Evolutionary conservation across 1,284 basidiomycete genomes (phyloP).

Genomic region (Volvariella volvacea): DNA sequence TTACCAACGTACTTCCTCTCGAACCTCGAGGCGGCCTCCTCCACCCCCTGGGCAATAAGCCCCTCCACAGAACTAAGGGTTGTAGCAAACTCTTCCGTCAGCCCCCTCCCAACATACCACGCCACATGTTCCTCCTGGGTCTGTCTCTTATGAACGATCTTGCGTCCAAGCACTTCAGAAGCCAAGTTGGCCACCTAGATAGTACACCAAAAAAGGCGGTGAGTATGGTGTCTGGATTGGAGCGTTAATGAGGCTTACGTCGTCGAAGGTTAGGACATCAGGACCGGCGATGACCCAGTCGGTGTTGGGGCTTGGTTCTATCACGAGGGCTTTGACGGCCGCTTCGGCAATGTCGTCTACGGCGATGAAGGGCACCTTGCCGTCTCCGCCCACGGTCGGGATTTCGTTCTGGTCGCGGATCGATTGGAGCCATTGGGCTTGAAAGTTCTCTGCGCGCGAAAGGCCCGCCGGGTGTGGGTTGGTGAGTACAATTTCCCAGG

Average conservation of each 20-base stretch:
- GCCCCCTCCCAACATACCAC: not conserved
- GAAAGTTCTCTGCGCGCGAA: constrained; percentile 16
- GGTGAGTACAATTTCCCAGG: too few species aligned
- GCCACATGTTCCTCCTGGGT: not conserved
- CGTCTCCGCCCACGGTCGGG: constrained; percentile 14
- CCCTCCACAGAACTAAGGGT: not conserved
- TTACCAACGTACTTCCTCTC: not conserved
- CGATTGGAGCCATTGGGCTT: constrained; percentile 5
- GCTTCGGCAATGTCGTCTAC: constrained; percentile 20
- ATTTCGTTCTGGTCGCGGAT: constrained; percentile 15
- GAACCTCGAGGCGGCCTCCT: not conserved
- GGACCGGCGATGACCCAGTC: not conserved
- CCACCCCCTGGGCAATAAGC: not conserved
- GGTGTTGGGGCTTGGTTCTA: not conserved
- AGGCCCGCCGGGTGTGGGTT: too few species aligned
- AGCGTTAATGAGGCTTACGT: too few species aligned
- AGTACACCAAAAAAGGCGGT: not conserved
- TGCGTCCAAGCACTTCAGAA: not conserved
- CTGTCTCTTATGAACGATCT: not conserved
- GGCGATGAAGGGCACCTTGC: constrained; percentile 18
- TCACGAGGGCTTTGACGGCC: constrained; percentile 6
- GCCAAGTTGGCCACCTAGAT: not conserved
- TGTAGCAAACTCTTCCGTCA: not conserved
- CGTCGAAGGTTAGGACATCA: not conserved
- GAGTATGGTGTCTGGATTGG: too few species aligned